Evolutionary conservation across 2,329 filamentous ascomycete genomes (phyloP), one percentile per base, ranked within the genome.

Genomic region (Rhynchosporium agropyri): DNA sequence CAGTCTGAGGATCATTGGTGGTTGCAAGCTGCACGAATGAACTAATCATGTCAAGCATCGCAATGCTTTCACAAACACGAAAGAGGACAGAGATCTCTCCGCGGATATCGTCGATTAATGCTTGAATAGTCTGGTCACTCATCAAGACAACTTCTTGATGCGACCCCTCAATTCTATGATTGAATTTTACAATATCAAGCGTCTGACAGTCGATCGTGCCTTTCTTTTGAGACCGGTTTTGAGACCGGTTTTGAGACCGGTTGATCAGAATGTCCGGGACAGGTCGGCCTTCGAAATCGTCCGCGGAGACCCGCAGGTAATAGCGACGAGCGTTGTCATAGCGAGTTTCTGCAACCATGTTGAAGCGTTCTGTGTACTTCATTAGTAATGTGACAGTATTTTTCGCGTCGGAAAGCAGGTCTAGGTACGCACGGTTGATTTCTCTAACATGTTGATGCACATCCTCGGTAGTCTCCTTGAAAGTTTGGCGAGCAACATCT

Each of bases 131-230:
- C 51, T 84, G 82, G 73, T 97, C 92, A 71, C 91, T 96, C 77
- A 94, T 87, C 66, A 89, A 83, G 3, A 97, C 82, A 1, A 96
- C 89, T 75, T 97, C 92, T 53, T 91, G 88, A 63, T 94, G 89
- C 0, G 92, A 89, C 66, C 96, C 89, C 0, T 85, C 84, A 46
- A 97, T 90, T 71, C 89, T 85, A 63, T 86, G 81, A 69, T 89
- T 98, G 45, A 91, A 79, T 73, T 97, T 95, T 66, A 97, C 83
- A 10, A 99, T 81, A 60, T 89, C 84, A 9, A 98, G 74, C 0
- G 95, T 98, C 70, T 96, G 91, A 69, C 92, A 98, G 74, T 98
- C 92, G 38, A 96, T 82, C 61, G 82, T 83, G n/a, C 86, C 86
- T 71, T 89, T 92, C 70, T 87, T 92, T 49, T 82, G 81, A 67